Conservation (phyloP, 2,329 filamentous ascomycete species). For the Pseudogymnoascus sp. region DNA sequence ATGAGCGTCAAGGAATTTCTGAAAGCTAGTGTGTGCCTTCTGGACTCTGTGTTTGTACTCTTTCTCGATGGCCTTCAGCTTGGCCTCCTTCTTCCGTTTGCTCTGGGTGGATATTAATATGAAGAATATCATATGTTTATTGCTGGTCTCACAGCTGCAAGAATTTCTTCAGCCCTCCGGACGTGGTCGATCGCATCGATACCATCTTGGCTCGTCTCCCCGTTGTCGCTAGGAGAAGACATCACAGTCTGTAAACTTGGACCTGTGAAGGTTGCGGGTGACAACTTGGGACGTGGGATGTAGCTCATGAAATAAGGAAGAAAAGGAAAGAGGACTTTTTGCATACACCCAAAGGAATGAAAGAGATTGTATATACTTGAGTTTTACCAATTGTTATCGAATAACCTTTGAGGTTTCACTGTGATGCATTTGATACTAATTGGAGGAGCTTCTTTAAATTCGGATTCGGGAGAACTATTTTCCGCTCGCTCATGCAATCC, state of each 20-base stretch:
- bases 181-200: conserved; percentile 13
- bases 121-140: conserved; percentile 5
- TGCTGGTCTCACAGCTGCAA: conserved; percentile 14
- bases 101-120: conserved; percentile 15
- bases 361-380: neutral
- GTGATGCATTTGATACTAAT: neutral
- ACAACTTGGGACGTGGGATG: neutral
- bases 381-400: neutral
- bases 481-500: neutral
- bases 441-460: neutral
- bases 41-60: conserved; percentile 21
- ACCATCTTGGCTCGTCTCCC: neutral
- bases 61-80: conserved; percentile 22
- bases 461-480: neutral
- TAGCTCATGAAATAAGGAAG: neutral
- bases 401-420: neutral
- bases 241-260: neutral
- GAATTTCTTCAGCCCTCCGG: conserved; percentile 15
- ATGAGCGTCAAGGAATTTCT: conserved; percentile 18
- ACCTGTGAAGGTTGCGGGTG: neutral
- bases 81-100: conserved; percentile 21
- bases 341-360: neutral
- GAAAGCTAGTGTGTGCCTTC: conserved; percentile 20
- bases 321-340: neutral
- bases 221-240: neutral